These are phyloP conservation scores for Phalaenopsis equestris DNA, from an alignment of 106 monocot genomes.

Conservation along the genomic window DNA sequence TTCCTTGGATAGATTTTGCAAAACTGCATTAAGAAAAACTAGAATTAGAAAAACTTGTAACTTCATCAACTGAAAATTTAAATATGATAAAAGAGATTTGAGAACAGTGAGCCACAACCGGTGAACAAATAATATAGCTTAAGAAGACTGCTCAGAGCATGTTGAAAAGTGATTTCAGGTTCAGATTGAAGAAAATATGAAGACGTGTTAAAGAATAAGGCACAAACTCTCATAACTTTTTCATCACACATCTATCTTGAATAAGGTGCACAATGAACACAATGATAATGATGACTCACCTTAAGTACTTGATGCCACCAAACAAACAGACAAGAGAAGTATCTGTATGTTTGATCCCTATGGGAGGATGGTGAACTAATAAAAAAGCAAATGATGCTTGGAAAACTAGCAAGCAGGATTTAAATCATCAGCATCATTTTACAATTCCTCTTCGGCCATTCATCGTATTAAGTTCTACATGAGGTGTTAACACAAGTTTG, in stretches of 20 bases:
- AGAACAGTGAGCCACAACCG: neutral
- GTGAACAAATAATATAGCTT: neutral
- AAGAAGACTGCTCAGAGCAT: neutral
- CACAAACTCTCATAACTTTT: neutral
- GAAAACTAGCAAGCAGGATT: neutral
- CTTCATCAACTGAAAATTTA: slow-evolving; percentile 3
- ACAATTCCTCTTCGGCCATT: neutral
- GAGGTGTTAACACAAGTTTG: neutral
- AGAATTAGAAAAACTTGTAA: slow-evolving; percentile 7
- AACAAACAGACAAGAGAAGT: neutral
- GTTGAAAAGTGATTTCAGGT: neutral
- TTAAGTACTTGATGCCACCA: neutral
- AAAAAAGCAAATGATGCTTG: neutral
- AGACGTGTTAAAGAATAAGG: neutral
- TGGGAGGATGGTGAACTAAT: neutral
- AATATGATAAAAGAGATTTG: neutral
- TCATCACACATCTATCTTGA: neutral
- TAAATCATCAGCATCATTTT: neutral
- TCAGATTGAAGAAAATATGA: neutral
- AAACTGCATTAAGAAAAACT: slow-evolving; percentile 22
- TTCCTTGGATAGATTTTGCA: slow-evolving; percentile 27
- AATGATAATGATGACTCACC: neutral
- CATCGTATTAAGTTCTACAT: neutral
- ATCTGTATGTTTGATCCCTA: neutral
- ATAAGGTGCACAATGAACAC: neutral